phyloP scores from a whole-genome alignment of 352 stramenopile species.

The Phytopythium delawarense region DNA sequence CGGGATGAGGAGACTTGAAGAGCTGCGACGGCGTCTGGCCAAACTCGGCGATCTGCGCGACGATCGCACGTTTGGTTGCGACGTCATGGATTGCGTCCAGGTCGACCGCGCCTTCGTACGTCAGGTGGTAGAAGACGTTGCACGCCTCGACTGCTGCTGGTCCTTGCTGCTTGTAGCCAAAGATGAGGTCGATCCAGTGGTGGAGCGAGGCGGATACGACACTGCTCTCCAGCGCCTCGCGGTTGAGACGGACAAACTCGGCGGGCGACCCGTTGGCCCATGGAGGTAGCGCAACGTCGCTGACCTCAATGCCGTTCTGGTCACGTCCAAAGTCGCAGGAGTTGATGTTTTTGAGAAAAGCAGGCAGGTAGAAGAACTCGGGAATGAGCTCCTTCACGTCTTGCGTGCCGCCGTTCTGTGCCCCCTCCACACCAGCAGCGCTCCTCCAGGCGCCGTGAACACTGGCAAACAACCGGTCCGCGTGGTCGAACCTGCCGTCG shows the following conservation, averaged over 20 bases:
- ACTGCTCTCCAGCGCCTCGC: conserved; percentile 94
- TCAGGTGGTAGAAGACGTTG: conserved; percentile 98
- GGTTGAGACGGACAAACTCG: conserved; percentile 95
- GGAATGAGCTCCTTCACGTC: conserved; percentile 99
- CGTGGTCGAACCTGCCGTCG: conserved; percentile 96
- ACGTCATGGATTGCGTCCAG: conserved; percentile 80
- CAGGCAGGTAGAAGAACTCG: conserved; percentile 96
- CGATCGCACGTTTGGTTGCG: conserved; percentile 72
- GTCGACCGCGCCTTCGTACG: conserved; percentile 97
- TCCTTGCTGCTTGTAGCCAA: conserved; percentile 96
- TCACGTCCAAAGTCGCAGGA: conserved; percentile 92
- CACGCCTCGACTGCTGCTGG: conserved; percentile 88
- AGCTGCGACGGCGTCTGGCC: conserved; percentile 96
- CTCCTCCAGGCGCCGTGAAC: conserved; percentile 91
- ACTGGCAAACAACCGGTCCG: conserved; percentile 96
- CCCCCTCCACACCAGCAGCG: conserved; percentile 50
- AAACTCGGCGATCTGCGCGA: conserved; percentile 98
- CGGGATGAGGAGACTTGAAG: conserved; percentile 79
- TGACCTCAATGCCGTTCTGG: conserved; percentile 78
- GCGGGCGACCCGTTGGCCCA: conserved; percentile 92
- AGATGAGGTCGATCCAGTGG: conserved; percentile 99
- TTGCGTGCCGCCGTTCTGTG: conserved; percentile 71
- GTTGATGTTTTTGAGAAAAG: conserved; percentile 96
- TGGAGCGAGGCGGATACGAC: conserved; percentile 95
- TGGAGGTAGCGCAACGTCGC: conserved; percentile 90